Base-by-base conservation (phyloP, 768 basidiomycete genomes). In the Dentipellis sp. region DNA sequence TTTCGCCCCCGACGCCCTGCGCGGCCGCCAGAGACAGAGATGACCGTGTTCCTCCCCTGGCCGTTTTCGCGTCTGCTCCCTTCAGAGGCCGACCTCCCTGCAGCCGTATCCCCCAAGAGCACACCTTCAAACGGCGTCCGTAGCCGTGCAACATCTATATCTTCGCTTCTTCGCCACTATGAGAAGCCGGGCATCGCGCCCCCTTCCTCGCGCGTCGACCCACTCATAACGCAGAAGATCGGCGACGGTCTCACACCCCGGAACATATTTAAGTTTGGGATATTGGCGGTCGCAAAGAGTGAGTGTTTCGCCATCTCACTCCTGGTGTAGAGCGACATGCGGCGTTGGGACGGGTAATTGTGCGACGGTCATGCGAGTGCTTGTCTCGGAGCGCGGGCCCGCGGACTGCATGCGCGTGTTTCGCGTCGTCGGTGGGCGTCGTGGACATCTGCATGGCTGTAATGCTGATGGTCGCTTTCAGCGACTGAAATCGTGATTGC, bases 231-330 rank as follows among this genome's bases (percentile, higher is more conserved):
- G 66, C 77, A 75, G 39, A 74, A 78, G 60, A 75, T 80, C 40
- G 69, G 76, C 48, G 71, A 72, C 19, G 80, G 84, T 0, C 62
- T 88, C 52, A 77, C 77, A 45, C 64, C 88, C 9, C 84, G 85
- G 81, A 79, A 89, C 64, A 73, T 82, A 56, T 87, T 86, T 81
- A 86, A 80, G 67, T 82, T 85, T 65, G 84, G 81, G 4, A 67
- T 77, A n/a, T 74, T 86, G 12, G 46, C 58, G 16, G 61, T 59
- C 23, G 50, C 54, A n/a, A 62, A 60, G 35, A 56, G 61, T 62
- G 51, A 56, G 60, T 56, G 11, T 50, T 40, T 1, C 9, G 19
- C 8, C 39, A 6, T 23, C 10, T 34, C 22, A 45, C 58, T 55
- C 39, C 17, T 14, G 29, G n/a, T 42, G 37, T 17, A 16, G 29